phyloP scores from a whole-genome alignment of 441 rosid species.

The Populus tomentosa region DNA sequence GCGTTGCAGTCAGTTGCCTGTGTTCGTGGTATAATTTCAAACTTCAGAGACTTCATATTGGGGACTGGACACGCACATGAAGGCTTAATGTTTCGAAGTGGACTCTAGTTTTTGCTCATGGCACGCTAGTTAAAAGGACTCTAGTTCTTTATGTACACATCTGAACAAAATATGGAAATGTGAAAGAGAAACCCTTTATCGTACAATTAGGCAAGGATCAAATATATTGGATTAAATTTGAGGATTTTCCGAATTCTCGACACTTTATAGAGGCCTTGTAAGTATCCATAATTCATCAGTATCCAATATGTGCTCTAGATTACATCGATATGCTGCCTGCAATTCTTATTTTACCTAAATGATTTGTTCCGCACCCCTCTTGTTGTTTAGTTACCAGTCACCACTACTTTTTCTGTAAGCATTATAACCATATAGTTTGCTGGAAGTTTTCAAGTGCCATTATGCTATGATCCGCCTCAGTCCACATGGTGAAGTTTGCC shows the following conservation, averaged over 20 bases:
- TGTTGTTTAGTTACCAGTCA: too few relatives aligned
- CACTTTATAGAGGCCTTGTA: background rate
- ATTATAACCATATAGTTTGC: background rate
- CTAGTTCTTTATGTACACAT: conserved; percentile 1
- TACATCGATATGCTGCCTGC: background rate
- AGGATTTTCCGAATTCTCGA: background rate
- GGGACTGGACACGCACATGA: background rate
- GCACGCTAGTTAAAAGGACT: conserved; percentile 9
- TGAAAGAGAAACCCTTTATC: conserved; percentile 24
- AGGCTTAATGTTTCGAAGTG: conserved; percentile 9
- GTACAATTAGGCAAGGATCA: conserved; percentile 9
- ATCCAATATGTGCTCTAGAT: background rate
- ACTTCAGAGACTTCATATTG: conserved; percentile 15
- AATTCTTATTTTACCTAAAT: background rate
- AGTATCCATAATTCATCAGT: background rate
- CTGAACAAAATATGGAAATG: conserved; percentile 12
- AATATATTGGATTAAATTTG: conserved; percentile 7
- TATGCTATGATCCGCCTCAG: background rate
- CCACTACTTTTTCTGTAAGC: background rate
- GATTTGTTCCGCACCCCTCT: background rate
- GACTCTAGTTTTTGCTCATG: conserved; percentile 4
- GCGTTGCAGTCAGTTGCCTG: conserved; percentile 10
- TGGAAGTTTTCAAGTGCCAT: background rate
- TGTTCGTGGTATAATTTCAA: conserved; percentile 9
- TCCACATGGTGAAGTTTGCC: background rate